Percentiles rank a stretch among this genome's conserved stretches.
phyloP scores from a whole-genome alignment of 2,329 filamentous ascomycete species.

The Akanthomyces uredinophilus region DNA sequence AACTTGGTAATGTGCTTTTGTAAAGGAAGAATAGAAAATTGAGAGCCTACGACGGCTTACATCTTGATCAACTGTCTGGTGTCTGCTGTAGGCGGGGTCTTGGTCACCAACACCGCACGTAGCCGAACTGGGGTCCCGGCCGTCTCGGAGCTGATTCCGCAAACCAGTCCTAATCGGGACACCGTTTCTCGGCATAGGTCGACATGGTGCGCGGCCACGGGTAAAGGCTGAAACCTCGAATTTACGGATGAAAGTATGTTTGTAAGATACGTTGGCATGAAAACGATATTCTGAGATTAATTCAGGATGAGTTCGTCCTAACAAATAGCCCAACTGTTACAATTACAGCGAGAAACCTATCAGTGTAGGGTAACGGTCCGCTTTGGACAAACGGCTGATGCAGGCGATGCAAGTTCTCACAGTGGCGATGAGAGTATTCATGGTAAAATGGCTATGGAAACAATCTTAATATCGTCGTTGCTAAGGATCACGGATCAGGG shows the following conservation, averaged over 20 bases:
- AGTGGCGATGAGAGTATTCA: too few species aligned
- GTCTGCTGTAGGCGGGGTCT: neutral
- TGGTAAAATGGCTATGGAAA: too few species aligned
- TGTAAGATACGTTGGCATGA: too few species aligned
- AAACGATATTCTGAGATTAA: too few species aligned
- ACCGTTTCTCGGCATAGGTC: neutral
- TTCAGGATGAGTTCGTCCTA: too few species aligned
- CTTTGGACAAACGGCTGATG: too few species aligned
- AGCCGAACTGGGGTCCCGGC: constrained; percentile 1
- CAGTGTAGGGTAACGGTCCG: too few species aligned
- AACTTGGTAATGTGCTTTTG: neutral
- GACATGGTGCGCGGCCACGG: neutral
- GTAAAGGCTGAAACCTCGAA: neutral
- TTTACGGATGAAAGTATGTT: neutral
- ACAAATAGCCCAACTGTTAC: too few species aligned
- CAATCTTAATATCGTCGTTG: neutral
- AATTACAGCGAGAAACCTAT: too few species aligned
- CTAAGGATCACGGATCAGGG: too few species aligned
- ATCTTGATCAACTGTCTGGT: neutral
- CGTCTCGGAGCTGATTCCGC: constrained; percentile 7
- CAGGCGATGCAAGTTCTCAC: too few species aligned
- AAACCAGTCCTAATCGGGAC: neutral
- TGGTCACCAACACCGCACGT: neutral
- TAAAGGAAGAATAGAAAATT: neutral
- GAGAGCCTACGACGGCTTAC: neutral